Evolutionary conservation across 2,329 filamentous ascomycete genomes (phyloP).

Genomic region (Tolypocladium nubicola): DNA sequence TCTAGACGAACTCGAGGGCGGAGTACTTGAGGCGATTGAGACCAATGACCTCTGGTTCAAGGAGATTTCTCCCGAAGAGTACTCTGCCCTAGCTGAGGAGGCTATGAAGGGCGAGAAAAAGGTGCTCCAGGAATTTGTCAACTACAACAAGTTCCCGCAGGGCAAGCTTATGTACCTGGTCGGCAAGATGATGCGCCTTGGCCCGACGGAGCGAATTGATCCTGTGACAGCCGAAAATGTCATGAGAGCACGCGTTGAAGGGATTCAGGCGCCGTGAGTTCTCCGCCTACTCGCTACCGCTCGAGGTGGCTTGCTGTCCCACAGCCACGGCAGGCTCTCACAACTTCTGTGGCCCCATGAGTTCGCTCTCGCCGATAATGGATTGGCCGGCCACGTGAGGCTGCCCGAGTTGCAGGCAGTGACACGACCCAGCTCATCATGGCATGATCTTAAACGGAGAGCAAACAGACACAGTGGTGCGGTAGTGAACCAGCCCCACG

Average conservation of each 20-base stretch:
- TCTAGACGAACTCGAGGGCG: conserved; percentile 31
- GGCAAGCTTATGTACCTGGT: conserved; percentile 52
- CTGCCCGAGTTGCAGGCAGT: background rate
- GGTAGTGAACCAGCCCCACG: too few species aligned
- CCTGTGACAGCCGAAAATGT: conserved; percentile 38
- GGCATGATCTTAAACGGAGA: background rate
- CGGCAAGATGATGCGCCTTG: conserved; percentile 46
- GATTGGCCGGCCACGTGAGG: background rate
- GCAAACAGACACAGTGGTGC: too few species aligned
- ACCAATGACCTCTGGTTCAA: conserved; percentile 42
- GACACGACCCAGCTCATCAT: background rate
- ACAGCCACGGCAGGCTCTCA: background rate
- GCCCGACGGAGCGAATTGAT: conserved; percentile 43
- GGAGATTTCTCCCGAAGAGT: conserved; percentile 37
- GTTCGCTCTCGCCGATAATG: background rate
- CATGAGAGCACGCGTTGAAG: conserved; percentile 25
- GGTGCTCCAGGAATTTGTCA: conserved; percentile 33
- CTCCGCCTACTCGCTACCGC: background rate
- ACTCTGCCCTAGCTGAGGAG: conserved; percentile 32
- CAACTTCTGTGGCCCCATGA: background rate
- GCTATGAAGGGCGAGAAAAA: conserved; percentile 35
- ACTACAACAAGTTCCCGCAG: conserved; percentile 35
- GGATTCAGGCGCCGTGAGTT: conserved; percentile 1
- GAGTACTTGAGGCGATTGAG: conserved; percentile 34
- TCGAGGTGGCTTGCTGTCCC: background rate